phyloP scores from a whole-genome alignment of 2,329 filamentous ascomycete species.

The Colletotrichum destructivum region DNA sequence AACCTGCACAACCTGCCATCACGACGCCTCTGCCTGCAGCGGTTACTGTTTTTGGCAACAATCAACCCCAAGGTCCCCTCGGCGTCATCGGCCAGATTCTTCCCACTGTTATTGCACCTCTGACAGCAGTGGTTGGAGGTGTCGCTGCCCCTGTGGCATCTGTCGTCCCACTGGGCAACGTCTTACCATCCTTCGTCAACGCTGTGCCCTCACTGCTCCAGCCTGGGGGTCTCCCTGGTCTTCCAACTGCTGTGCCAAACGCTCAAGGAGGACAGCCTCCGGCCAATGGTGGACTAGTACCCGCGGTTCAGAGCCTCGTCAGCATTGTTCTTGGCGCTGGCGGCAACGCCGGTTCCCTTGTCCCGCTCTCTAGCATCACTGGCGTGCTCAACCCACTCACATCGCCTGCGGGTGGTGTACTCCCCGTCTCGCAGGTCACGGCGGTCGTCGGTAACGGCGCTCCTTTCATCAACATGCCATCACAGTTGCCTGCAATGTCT shows the following conservation, averaged over 20 bases:
- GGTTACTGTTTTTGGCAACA: neutral
- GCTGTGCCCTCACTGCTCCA: neutral
- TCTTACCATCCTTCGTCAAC: neutral
- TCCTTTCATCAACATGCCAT: neutral
- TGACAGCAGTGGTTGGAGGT: conserved; percentile 1
- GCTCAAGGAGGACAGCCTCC: conserved; percentile 1
- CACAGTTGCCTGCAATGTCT: neutral
- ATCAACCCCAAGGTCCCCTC: conserved; percentile 18
- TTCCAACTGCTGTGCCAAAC: conserved; percentile 1
- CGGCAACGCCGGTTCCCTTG: neutral
- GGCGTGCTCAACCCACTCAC: neutral
- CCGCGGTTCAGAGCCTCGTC: conserved; percentile 3
- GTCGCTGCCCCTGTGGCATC: neutral
- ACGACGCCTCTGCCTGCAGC: conserved; percentile 19
- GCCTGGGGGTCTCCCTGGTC: neutral
- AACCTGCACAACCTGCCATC: conserved; percentile 15
- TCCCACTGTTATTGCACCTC: neutral
- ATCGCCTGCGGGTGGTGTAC: neutral
- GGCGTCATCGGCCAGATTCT: neutral
- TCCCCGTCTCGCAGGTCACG: conserved; percentile 4
- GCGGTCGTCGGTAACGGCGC: neutral
- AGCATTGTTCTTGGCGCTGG: neutral
- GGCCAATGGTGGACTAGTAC: neutral
- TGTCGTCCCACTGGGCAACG: neutral
- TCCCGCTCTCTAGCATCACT: neutral